Evolutionary conservation across 495 filamentous ascomycete genomes (phyloP).

Genomic region (Sordaria brevicollis): DNA sequence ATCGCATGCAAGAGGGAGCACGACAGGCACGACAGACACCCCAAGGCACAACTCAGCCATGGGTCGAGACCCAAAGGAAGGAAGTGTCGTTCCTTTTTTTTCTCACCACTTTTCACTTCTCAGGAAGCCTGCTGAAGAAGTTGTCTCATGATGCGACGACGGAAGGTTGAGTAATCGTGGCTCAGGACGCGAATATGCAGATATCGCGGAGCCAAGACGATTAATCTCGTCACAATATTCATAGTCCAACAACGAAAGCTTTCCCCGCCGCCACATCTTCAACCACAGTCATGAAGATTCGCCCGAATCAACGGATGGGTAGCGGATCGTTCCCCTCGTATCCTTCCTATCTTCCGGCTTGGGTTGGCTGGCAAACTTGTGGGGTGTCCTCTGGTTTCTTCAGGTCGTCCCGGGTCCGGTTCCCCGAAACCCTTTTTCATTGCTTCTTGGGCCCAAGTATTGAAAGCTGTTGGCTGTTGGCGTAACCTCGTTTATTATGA

Average conservation of each 20-base stretch:
- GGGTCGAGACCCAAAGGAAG: too few relatives aligned
- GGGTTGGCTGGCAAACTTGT: background rate
- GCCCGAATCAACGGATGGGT: background rate
- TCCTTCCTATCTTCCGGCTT: background rate
- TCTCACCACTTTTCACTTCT: background rate
- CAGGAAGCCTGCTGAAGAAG: background rate
- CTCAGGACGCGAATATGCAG: background rate
- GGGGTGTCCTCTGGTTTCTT: background rate
- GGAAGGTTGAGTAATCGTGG: background rate
- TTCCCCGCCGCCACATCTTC: background rate
- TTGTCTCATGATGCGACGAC: background rate
- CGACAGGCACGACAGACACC: background rate
- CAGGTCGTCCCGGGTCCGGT: background rate
- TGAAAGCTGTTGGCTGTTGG: background rate
- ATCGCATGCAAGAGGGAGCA: background rate
- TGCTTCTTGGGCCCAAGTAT: background rate
- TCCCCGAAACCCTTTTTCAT: background rate
- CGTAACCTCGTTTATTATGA: background rate
- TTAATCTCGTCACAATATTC: background rate
- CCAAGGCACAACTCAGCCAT: background rate
- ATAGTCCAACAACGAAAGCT: too few relatives aligned
- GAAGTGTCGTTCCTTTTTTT: background rate
- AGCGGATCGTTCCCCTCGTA: background rate
- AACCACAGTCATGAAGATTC: background rate
- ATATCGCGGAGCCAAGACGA: background rate